Evolutionary conservation across 2,329 filamentous ascomycete species (phyloP), one percentile per base, ranked within the genome.

Genomic region (Diaporthe ampelina): DNA sequence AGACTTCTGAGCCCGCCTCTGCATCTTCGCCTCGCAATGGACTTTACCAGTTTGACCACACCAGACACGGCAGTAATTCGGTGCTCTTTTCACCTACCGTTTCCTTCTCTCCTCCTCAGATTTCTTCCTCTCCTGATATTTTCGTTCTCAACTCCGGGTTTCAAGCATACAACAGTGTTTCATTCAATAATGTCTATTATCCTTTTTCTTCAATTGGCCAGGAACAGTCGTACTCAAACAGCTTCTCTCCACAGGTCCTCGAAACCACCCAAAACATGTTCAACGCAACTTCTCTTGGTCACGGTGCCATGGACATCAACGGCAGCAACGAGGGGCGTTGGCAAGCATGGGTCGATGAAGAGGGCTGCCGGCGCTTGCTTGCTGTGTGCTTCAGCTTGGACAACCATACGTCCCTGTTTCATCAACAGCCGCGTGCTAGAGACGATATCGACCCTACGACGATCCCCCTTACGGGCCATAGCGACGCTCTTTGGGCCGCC

Each of bases 331-430:
- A 82, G 43, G 81, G 81, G 74, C 83, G 82, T 61, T 91, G 90
- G 90, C 82, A 81, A 52, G 78, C 81, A 74, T 91, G 90, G 90
- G 79, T 91, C 54, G 81, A 87, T 59, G 80, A 81, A 67, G 90
- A 92, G 80, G 83, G 87, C 10, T 84, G 83, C 72, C 86, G 88
- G 72, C 86, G 90, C 56, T 84, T 91, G 37, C 81, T 90, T n/a
- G 84, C 87, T 45, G 86, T 86, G 19, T 91, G 88, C 81, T 90
- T 91, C 80, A 81, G 90, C 70, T 82, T 90, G 73, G 90, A 91
- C 78, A 83, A 87, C 9, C 89, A 91, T 75, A 85, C 88, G 78
- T 86, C 88, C 76, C 83, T 87, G 76, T 91, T 89, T 77, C 85
- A 88, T 70, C 87, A 91, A 79, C 87, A 88, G 76, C 83, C 82